Evolutionary conservation across 176 grass and related monocot genomes (phyloP), one percentile per base, ranked within the genome.

Genomic region (Tillandsia fasciculata): DNA sequence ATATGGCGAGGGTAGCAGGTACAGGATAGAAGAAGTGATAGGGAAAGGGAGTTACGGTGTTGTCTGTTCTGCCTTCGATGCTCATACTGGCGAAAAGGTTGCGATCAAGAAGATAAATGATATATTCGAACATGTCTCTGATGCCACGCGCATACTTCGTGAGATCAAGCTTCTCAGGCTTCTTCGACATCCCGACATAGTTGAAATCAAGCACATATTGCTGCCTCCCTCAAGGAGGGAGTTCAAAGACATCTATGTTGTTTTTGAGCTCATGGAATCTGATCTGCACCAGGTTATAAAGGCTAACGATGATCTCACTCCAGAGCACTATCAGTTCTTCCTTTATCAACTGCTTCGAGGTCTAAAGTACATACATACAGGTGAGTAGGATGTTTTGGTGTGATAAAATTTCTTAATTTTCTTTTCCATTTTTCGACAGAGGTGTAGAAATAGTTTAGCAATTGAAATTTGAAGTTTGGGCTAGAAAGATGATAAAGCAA

Each of bases 301-400:
- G 77, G 93, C 89, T 48, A 97, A 97, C 8, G 93, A 97, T 66
- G 93, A 97, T 63, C 56, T 97, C 20, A 97, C 93, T 22, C 90
- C 81, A 26, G 93, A 97, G 48, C 93, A 97, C 61, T 92, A 92
- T 65, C 93, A 92, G 53, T 97, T 97, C 79, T 97, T 97, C 82
- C 72, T 97, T 11, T 97, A 92, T 76, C 93, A 97, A 77, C 71
- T 97, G 53, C 86, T 97, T 54, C 82, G 93, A 9, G 93, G 89
- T 72, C 70, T 97, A 79, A 97, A 97, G 81, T 97, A 97, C 66
- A 97, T 97, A 83, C 93, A 97, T 84, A 90, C 93, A 90, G 90
- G 90, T 95, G 74, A 84, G 64, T 79, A 71, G 76, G 78, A 73
- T 76, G 42, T 72, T 76, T 82, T 75, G 72, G 63, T 64, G 58